Percentiles rank a stretch among this genome's conserved stretches.
phyloP scores from a whole-genome alignment of 2,329 filamentous ascomycete species.

The Ophiocordyceps camponoti-saundersi region DNA sequence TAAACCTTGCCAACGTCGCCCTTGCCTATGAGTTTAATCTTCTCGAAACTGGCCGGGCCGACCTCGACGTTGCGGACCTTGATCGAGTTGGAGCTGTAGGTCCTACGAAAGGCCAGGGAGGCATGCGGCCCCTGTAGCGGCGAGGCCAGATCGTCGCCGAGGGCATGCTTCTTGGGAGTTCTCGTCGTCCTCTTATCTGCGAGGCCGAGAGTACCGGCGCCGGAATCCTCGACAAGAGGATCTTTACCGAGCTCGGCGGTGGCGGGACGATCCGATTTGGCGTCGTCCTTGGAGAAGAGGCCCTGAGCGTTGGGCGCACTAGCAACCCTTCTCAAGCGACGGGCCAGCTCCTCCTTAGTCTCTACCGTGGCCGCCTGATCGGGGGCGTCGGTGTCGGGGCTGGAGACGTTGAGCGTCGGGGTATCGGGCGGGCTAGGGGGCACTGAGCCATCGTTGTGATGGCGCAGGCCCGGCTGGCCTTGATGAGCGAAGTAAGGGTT shows the following conservation, averaged over 20 bases:
- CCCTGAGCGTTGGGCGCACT: conserved; percentile 96
- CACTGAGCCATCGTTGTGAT: conserved; percentile 87
- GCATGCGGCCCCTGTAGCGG: conserved; percentile 50
- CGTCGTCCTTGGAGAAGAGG: conserved; percentile 44
- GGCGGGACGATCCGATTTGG: conserved; percentile 44
- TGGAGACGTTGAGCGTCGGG: conserved; percentile 58
- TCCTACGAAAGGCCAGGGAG: conserved; percentile 68
- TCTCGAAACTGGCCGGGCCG: conserved; percentile 88
- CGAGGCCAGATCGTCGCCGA: conserved; percentile 31
- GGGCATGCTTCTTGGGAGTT: conserved; percentile 14
- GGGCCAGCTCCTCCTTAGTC: conserved; percentile 83
- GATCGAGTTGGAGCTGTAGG: conserved; percentile 98
- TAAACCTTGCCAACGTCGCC: conserved; percentile 98
- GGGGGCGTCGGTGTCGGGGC: conserved; percentile 44
- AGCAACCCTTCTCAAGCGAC: conserved; percentile 83
- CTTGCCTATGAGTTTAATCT: conserved; percentile 98
- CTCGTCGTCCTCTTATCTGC: conserved; percentile 13
- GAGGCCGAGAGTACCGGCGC: conserved; percentile 22
- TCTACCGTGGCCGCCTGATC: conserved; percentile 50
- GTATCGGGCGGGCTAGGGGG: conserved; percentile 88
- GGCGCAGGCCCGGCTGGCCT: conserved; percentile 78
- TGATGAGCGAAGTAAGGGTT: conserved; percentile 98
- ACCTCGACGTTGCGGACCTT: conserved; percentile 97
- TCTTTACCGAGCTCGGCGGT: conserved; percentile 81
- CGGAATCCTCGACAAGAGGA: conserved; percentile 39